Conservation (phyloP, 345 rosid species). For the Sisymbrium altissimum region DNA sequence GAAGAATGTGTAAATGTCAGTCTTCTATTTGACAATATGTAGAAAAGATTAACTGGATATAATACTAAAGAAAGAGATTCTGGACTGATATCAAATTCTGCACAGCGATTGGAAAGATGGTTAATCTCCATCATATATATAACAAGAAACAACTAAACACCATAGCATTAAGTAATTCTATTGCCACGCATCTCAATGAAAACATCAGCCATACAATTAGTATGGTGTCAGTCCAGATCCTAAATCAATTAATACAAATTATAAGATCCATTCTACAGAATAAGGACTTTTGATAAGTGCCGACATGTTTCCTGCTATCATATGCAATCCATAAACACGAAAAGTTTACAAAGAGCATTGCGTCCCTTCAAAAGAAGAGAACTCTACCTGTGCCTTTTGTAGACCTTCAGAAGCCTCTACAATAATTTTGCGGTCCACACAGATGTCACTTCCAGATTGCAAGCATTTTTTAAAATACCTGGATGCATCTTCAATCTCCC, state of each 20-base stretch:
- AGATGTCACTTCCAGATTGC: slow-evolving; percentile 65
- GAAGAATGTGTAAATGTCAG: not conserved
- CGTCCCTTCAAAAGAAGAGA: slow-evolving; percentile 1
- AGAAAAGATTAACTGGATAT: not conserved
- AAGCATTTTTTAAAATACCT: slow-evolving; percentile 71
- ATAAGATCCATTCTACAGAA: not conserved
- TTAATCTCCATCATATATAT: slow-evolving; percentile 16
- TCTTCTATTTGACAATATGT: slow-evolving; percentile 1
- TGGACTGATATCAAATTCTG: not conserved
- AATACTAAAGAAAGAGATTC: not conserved
- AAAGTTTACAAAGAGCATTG: slow-evolving; percentile 4
- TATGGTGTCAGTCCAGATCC: slow-evolving; percentile 9
- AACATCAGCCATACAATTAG: slow-evolving; percentile 4
- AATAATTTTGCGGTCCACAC: slow-evolving; percentile 74
- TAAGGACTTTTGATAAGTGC: not conserved
- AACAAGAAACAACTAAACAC: slow-evolving; percentile 2
- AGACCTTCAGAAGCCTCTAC: slow-evolving; percentile 95
- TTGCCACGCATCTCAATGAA: not conserved
- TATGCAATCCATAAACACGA: slow-evolving; percentile 17
- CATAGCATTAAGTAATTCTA: not conserved
- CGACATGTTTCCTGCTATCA: not conserved
- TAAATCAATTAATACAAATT: not conserved
- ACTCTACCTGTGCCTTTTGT: slow-evolving; percentile 77
- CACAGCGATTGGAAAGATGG: not conserved
- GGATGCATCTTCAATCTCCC: slow-evolving; percentile 84